phyloP scores from a whole-genome alignment of 805 yeast genomes.

The Ogataea siamensis region DNA sequence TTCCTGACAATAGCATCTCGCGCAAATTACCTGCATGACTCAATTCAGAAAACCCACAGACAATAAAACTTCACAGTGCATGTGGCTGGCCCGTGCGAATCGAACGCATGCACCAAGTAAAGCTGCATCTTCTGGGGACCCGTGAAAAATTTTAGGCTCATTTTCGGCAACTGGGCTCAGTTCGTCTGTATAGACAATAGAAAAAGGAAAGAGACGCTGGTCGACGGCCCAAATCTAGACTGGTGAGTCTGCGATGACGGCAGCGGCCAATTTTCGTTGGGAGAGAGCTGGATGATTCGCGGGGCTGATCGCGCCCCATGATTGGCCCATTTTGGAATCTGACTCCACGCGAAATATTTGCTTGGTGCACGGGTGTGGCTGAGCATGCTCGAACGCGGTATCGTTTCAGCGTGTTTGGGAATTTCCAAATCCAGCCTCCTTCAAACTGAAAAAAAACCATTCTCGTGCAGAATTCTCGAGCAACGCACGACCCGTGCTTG shows the following conservation, averaged over 20 bases:
- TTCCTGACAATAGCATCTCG: slow-evolving; percentile 1
- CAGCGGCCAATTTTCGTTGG: no score
- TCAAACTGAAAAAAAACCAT: slow-evolving; percentile 4
- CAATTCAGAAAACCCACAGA: neutral
- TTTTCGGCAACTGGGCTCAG: neutral
- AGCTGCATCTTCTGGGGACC: slow-evolving; percentile 3
- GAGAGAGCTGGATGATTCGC: neutral
- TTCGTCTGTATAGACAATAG: slow-evolving; percentile 2
- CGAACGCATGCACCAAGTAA: neutral
- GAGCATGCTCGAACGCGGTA: slow-evolving; percentile 4
- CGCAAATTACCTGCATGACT: neutral
- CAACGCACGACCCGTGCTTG: slow-evolving; percentile 8
- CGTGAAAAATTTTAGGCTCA: slow-evolving; percentile 1
- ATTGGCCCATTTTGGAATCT: no score
- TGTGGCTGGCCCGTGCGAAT: slow-evolving; percentile 10
- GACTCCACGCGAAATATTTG: no score
- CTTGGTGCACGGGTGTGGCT: slow-evolving; percentile 10
- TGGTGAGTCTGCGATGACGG: neutral
- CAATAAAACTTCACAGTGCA: slow-evolving; percentile 4
- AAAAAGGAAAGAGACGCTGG: slow-evolving; percentile 1
- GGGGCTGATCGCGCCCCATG: no score
- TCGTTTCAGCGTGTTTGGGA: slow-evolving; percentile 7
- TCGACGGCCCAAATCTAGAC: neutral
- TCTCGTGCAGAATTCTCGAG: slow-evolving; percentile 5
- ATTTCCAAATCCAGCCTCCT: slow-evolving; percentile 11